Conservation (phyloP, 257 asterid genomes). For the Forsythia suspensa region DNA sequence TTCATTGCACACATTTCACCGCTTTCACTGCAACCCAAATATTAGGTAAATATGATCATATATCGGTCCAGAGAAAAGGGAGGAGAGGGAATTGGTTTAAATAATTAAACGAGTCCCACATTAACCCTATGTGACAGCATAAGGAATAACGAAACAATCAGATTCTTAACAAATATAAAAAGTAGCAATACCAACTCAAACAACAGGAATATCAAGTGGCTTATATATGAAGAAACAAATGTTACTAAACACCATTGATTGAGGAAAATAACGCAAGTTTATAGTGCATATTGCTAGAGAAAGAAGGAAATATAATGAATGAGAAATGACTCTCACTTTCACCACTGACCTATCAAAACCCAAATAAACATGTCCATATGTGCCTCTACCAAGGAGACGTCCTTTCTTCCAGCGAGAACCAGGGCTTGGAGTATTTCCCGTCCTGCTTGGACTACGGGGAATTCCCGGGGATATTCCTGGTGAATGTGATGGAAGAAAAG, state of each 20-base stretch:
- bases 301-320: background rate
- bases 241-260: background rate
- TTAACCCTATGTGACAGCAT: background rate
- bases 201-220: background rate
- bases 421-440: constrained; percentile 35
- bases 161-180: background rate
- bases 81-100: background rate
- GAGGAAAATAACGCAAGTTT: background rate
- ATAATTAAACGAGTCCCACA: too few relatives aligned
- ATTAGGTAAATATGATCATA: constrained; percentile 12
- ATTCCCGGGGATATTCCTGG: constrained; percentile 38
- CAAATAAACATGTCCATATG: constrained; percentile 68
- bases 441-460: constrained; percentile 37
- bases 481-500: constrained; percentile 34
- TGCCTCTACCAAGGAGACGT: constrained; percentile 62
- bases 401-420: constrained; percentile 68
- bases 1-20: constrained; percentile 86
- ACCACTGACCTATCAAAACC: constrained; percentile 58
- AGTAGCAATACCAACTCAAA: background rate
- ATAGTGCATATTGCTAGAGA: constrained; percentile 5
- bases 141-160: background rate
- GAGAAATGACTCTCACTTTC: background rate
- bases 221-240: background rate
- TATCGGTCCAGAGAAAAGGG: background rate
- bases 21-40: constrained; percentile 50